Evolutionary conservation across 2,329 filamentous ascomycete species (phyloP), one percentile per base, ranked within the genome.

Genomic region (Sclerotinia trifoliorum): DNA sequence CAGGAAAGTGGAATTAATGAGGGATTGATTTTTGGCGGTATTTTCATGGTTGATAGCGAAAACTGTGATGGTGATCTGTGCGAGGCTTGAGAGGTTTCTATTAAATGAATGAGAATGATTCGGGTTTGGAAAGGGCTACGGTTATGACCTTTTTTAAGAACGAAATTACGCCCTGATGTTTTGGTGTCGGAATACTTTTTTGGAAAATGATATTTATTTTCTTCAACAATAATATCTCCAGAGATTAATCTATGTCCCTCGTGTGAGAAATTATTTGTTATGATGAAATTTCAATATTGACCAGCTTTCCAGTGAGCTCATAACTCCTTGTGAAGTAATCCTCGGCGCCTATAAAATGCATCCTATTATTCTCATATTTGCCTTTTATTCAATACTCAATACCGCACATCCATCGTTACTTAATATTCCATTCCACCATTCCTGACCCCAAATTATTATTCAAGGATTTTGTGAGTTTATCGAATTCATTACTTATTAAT

Each of bases 41-140:
- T 86, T 62, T 86, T 86, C 74, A 75, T 82, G 67, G 85, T 86
- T 77, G 80, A 85, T 71, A 84, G 80, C 72, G 72, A 60, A 17
- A 51, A 62, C 7, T 62, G 60, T 15, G 29, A 35, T 17, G 29
- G 7, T 15, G 46, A 39, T 39, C 15, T 19, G 15, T 49, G 29
- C 11, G 32, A 57, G 78, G 39, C 17, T n/a, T 6, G 11, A 56
- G 29, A n/a, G 13, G 39, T 42, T 21, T 35, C 29, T 35, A 10
- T 56, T n/a, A 3, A 11, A 56, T 35, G 29, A 11, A 13, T 56
- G 19, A 15, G 52, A 15, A 48, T 48, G 17, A 48, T 48, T n/a
- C 10, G 19, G 17, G 46, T 19, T 48, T 8, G 46, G 15, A n/a
- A 21, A 48, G 8, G 19, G 46, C 6, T 48, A 35, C 1, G 19